These are phyloP conservation scores for Zygosaccharomyces pseudorouxii DNA, from an alignment of 805 yeast species.

Conservation along the genomic window DNA sequence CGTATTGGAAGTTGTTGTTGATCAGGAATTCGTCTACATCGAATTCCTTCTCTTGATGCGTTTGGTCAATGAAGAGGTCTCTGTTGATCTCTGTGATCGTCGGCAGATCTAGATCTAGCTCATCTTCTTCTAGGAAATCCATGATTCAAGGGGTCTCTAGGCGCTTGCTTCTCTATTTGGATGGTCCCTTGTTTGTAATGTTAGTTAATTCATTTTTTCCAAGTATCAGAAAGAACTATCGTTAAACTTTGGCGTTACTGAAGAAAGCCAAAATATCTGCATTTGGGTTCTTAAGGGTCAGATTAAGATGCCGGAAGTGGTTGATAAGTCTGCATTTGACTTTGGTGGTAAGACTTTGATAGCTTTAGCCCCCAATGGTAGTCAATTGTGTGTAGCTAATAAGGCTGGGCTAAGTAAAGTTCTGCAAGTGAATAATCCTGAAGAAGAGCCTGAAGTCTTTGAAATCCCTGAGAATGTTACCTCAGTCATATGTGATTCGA, in stretches of 20 bases:
- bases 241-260: neutral
- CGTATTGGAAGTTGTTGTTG: conserved; percentile 32
- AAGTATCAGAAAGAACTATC: neutral
- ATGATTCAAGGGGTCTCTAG: conserved; percentile 6
- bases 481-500: conserved; percentile 24
- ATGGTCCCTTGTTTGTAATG: neutral
- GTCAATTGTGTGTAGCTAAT: conserved; percentile 47
- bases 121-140: conserved; percentile 26
- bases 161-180: neutral
- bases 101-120: conserved; percentile 25
- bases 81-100: conserved; percentile 26
- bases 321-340: conserved; percentile 29
- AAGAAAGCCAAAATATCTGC: neutral
- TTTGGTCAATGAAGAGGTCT: conserved; percentile 25
- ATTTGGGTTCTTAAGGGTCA: neutral
- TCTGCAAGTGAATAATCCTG: conserved; percentile 43
- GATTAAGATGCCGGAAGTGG: conserved; percentile 10
- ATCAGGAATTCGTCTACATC: conserved; percentile 30
- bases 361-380: conserved; percentile 24
- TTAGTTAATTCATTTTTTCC: neutral
- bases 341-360: conserved; percentile 32
- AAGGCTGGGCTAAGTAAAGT: conserved; percentile 51
- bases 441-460: conserved; percentile 56
- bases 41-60: conserved; percentile 18
- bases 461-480: conserved; percentile 49